These are phyloP conservation scores for Irpex lacteus DNA, from an alignment of 1,284 basidiomycete species.

Conservation along the genomic window DNA sequence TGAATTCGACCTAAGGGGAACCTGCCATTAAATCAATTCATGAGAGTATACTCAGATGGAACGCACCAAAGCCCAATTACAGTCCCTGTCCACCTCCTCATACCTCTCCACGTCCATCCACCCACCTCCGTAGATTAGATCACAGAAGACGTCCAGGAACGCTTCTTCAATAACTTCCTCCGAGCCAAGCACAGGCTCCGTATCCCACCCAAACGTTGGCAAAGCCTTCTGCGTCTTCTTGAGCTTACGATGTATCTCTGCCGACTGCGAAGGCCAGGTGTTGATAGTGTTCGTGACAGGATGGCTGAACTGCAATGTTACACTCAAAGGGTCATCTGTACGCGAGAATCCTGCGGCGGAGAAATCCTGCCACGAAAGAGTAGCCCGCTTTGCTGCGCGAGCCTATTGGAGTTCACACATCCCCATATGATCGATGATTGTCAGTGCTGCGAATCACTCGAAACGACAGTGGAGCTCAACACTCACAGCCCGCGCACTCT, in stretches of 20 bases:
- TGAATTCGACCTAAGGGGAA: slow-evolving; percentile 73
- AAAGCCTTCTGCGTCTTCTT: slow-evolving; percentile 81
- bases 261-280: slow-evolving; percentile 70
- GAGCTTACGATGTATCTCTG: slow-evolving; percentile 71
- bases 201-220: slow-evolving; percentile 83
- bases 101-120: slow-evolving; percentile 76
- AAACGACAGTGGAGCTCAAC: background rate
- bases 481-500: slow-evolving; percentile 77
- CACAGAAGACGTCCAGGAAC: slow-evolving; percentile 85
- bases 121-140: slow-evolving; percentile 77
- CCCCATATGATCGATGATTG: background rate
- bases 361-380: slow-evolving; percentile 87
- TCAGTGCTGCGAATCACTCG: background rate
- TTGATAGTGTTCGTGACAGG: slow-evolving; percentile 65
- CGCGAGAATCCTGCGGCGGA: slow-evolving; percentile 78
- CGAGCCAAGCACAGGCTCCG: slow-evolving; percentile 67
- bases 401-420: slow-evolving; percentile 40
- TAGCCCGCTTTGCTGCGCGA: slow-evolving; percentile 68
- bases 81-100: slow-evolving; percentile 77
- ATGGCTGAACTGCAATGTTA: slow-evolving; percentile 78
- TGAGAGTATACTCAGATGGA: background rate
- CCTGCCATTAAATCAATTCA: background rate
- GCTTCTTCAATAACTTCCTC: slow-evolving; percentile 83
- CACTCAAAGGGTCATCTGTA: slow-evolving; percentile 66
- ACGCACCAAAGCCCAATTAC: slow-evolving; percentile 88